Percentiles rank a stretch among this genome's conserved stretches.
Conservation (phyloP, 371 early-diverging fungal genomes). For the Blyttiomyces sp. region DNA sequence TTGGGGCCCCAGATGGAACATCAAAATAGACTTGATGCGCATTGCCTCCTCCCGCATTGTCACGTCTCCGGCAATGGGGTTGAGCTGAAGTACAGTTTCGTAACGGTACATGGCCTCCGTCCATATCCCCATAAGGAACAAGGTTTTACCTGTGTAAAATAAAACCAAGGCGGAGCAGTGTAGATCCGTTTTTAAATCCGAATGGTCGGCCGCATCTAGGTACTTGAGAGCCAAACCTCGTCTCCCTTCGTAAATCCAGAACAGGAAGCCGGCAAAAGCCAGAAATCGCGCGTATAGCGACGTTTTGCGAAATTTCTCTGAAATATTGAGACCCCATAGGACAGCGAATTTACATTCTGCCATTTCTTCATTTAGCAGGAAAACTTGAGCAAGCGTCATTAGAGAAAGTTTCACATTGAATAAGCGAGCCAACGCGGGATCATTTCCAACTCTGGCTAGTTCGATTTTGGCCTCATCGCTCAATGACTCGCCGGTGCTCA, state of each 20-base stretch:
- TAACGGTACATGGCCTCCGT: constrained; percentile 16
- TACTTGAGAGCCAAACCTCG: constrained; percentile 4
- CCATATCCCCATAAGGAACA: constrained; percentile 31
- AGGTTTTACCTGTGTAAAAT: constrained; percentile 2
- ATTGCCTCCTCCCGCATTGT: constrained; percentile 16
- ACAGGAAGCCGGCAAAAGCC: constrained; percentile 12
- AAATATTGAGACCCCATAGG: constrained; percentile 33
- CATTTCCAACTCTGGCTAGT: not conserved
- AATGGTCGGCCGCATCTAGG: constrained; percentile 26
- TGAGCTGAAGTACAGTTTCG: constrained; percentile 17
- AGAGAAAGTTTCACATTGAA: constrained; percentile 14
- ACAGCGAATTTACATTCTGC: constrained; percentile 23
- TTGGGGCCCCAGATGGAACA: constrained; percentile 10
- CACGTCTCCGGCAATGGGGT: constrained; percentile 22
- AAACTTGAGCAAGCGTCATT: constrained; percentile 29
- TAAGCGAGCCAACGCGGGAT: not conserved
- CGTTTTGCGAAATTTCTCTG: constrained; percentile 20
- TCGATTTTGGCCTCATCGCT: not conserved
- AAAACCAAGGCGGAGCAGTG: constrained; percentile 14
- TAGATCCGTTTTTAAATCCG: constrained; percentile 26
- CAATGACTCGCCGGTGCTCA: not conserved
- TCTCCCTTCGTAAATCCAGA: constrained; percentile 19
- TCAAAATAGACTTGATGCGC: constrained; percentile 15
- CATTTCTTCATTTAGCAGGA: constrained; percentile 8
- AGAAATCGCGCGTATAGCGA: constrained; percentile 19